Evolutionary conservation across 225 moss, liverwort and hornwort species (phyloP), one percentile per base, ranked within the genome.

Genomic region (Polytrichum commune): DNA sequence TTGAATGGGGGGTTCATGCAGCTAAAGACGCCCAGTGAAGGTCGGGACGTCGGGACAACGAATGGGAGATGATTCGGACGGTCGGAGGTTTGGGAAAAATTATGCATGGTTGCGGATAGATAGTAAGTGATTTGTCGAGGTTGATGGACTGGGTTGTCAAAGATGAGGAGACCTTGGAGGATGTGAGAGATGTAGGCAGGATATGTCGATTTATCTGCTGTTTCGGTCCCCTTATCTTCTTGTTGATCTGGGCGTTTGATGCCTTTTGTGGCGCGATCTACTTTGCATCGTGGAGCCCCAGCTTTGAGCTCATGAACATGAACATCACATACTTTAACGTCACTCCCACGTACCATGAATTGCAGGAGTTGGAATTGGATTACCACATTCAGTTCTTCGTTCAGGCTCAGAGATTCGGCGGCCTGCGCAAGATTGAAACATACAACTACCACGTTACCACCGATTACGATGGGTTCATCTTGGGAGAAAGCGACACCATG

Each of bases 381-480:
- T 78, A 78, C 56, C 65, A 69, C 22, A 60, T 78, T 64, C 64
- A 60, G 2, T 69, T 69, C 19, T 55, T 24, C n/a, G 5, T 78
- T 29, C 64, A 60, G 0, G 53, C 69, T 27, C 8, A 64, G 9
- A 22, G 1, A 28, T 78, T 78, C 13, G 69, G 73, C n/a, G 20
- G 22, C 8, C 63, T 78, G 18, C 56, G 25, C 10, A 55, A 68
- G 5, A 73, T 78, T 4, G 69, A 78, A 8, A 64, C 56, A 53
- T 78, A 69, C 25, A 78, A 7, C 32, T 78, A 78, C 54, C 73
- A 60, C 1, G 35, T 74, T 29, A 78, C 78, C 38, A 78, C 73
- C 27, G 24, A 53, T 10, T 78, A 78, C 62, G 54, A 69, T 6
- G 69, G 69, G 24, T 53, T 60, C 32, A 0, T 73, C 0, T 22